Evolutionary conservation across 306 rosid species (phyloP).

Genomic region (Echinosophora koreensis): DNA sequence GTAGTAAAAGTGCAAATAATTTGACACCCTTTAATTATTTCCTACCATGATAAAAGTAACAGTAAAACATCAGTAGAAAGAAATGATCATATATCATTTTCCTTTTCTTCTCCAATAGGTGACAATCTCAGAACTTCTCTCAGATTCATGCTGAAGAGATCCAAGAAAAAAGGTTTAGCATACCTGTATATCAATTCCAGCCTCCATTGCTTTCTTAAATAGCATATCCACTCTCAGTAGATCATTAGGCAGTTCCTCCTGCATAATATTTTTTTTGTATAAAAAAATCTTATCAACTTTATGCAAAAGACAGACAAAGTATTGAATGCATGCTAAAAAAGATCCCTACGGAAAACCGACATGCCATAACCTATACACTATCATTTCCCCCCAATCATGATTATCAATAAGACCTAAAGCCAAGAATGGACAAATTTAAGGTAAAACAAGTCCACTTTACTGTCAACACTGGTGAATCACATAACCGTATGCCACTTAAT

Average conservation of each 20-base stretch:
- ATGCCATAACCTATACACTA: constrained; percentile 32
- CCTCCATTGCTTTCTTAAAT: constrained; percentile 76
- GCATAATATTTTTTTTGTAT: constrained; percentile 38
- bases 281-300: constrained; percentile 38
- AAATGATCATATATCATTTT: constrained; percentile 3
- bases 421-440: constrained; percentile 21
- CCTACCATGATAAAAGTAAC: constrained; percentile 23
- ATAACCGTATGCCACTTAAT: constrained; percentile 37
- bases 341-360: neutral
- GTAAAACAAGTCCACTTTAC: constrained; percentile 33
- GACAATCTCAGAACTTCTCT: constrained; percentile 26
- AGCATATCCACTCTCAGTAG: constrained; percentile 77
- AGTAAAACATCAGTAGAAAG: constrained; percentile 35
- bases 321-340: constrained; percentile 25
- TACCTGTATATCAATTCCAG: constrained; percentile 89
- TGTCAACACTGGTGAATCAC: constrained; percentile 40
- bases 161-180: constrained; percentile 40
- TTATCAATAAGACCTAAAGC: constrained; percentile 29
- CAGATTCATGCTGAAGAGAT: constrained; percentile 26
- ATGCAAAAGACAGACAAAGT: constrained; percentile 33
- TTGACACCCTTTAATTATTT: constrained; percentile 29
- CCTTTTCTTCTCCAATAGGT: constrained; percentile 33
- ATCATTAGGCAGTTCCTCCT: constrained; percentile 94
- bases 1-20: constrained; percentile 27
- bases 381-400: constrained; percentile 23